A percentile compares a stretch with the other conserved stretches of the same genome.
Conservation (phyloP, 2,329 filamentous ascomycete genomes). For the Cercospora zeina region DNA sequence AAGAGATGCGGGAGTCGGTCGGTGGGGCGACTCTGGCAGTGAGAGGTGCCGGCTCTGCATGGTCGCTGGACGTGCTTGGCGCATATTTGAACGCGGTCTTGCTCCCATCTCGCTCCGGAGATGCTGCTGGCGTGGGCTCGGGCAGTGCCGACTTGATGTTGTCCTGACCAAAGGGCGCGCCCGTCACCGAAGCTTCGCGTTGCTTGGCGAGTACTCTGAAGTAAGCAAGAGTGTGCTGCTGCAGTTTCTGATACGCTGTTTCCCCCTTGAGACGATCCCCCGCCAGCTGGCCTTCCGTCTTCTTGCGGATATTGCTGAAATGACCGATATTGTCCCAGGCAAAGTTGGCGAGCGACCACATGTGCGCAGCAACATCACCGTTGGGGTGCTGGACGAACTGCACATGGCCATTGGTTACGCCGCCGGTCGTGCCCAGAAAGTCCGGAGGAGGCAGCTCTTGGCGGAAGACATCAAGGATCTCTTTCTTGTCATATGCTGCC, state of each 20-base stretch:
- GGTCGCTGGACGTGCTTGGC: neutral
- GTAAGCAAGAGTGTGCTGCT: slow-evolving; percentile 44
- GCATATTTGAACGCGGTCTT: neutral
- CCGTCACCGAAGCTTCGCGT: slow-evolving; percentile 39
- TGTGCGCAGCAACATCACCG: slow-evolving; percentile 50
- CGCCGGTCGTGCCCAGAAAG: slow-evolving; percentile 40
- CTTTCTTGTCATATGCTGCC: slow-evolving; percentile 35
- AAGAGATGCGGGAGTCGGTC: neutral
- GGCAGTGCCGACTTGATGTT: slow-evolving; percentile 38
- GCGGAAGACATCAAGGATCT: slow-evolving; percentile 46
- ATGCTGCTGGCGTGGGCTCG: slow-evolving; percentile 21
- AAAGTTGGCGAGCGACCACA: slow-evolving; percentile 46
- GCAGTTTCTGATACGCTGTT: slow-evolving; percentile 38
- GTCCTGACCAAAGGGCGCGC: slow-evolving; percentile 35
- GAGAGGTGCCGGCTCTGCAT: neutral
- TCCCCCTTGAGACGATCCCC: slow-evolving; percentile 44
- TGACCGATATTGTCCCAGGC: slow-evolving; percentile 51
- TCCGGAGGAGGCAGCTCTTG: slow-evolving; percentile 46
- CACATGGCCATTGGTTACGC: slow-evolving; percentile 46
- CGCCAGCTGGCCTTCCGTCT: slow-evolving; percentile 48
- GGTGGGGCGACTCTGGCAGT: neutral
- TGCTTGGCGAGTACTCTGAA: slow-evolving; percentile 48
- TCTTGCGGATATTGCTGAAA: slow-evolving; percentile 46
- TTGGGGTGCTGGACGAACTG: slow-evolving; percentile 52
- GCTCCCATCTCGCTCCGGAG: slow-evolving; percentile 14